A percentile compares a stretch with the other conserved stretches of the same genome.
Conservation (phyloP, 768 basidiomycete genomes). For the Cystobasidium onofrii region DNA sequence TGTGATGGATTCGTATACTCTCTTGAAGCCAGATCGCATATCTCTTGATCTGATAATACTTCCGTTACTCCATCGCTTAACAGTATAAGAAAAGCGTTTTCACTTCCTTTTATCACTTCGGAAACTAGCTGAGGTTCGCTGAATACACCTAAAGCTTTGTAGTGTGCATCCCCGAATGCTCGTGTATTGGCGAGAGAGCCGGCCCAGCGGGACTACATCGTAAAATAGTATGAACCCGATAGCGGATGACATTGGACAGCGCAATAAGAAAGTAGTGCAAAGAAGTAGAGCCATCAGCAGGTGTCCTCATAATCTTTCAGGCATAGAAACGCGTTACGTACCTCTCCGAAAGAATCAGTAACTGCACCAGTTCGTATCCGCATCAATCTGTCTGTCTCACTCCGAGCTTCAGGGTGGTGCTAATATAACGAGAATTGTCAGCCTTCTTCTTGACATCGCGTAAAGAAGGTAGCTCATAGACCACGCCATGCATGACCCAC, state of each 20-base stretch:
- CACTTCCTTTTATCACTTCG: constrained; percentile 53
- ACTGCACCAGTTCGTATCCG: constrained; percentile 80
- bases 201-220: constrained; percentile 29
- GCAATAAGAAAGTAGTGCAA: not conserved
- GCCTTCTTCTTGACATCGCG: too few species aligned
- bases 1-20: constrained; percentile 58
- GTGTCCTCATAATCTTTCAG: not conserved
- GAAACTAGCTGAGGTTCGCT: constrained; percentile 38
- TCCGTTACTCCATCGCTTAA: constrained; percentile 93
- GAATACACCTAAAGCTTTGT: constrained; percentile 40
- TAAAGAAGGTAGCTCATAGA: too few species aligned
- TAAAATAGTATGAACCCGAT: too few species aligned
- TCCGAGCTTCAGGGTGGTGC: constrained; percentile 85
- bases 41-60: constrained; percentile 83
- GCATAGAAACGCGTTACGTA: not conserved
- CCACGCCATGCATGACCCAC: not conserved
- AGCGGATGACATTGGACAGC: too few species aligned
- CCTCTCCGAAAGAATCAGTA: constrained; percentile 43
- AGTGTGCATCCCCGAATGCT: constrained; percentile 52
- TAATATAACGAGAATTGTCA: not conserved
- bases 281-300: not conserved
- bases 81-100: constrained; percentile 78
- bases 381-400: constrained; percentile 74
- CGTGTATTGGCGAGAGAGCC: constrained; percentile 19
- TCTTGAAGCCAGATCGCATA: constrained; percentile 74